These are phyloP conservation scores for Peronospora farinosa DNA, from an alignment of 352 stramenopile species.

Conservation along the genomic window DNA sequence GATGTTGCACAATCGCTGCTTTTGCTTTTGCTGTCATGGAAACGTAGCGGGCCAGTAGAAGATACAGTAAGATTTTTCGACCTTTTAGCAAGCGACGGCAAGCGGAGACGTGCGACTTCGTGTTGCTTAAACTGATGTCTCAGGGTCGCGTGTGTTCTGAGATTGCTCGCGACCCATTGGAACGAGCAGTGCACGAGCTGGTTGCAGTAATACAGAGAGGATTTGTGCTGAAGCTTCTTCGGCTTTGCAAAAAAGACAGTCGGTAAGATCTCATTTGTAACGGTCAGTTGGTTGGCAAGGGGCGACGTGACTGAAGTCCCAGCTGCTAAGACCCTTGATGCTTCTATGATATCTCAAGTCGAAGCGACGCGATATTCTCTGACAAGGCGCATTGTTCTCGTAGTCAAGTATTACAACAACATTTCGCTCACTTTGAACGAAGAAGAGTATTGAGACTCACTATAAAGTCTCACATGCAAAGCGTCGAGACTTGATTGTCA, in stretches of 20 bases:
- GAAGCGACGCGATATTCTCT: constrained; percentile 9
- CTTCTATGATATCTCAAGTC: constrained; percentile 7
- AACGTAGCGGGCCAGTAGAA: no score
- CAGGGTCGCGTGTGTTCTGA: no score
- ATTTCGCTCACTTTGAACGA: background rate
- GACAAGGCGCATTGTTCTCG: background rate
- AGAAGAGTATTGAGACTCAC: background rate
- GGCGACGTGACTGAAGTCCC: background rate
- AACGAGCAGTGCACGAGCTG: no score
- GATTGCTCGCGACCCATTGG: no score
- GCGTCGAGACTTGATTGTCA: background rate
- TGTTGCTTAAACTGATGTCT: no score
- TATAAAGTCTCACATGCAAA: no score
- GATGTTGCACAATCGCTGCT: no score
- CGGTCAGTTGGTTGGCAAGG: background rate
- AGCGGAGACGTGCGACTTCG: no score
- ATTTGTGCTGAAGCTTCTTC: background rate
- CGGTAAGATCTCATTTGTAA: constrained; percentile 1
- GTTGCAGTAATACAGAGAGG: no score
- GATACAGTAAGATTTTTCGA: no score
- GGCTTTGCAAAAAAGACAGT: background rate
- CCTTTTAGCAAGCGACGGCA: no score
- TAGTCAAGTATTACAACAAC: background rate
- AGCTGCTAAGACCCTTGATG: background rate
- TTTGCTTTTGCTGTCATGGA: no score